These are phyloP conservation scores for Cercospora sojina DNA, from an alignment of 2,329 filamentous ascomycete genomes.

Conservation along the genomic window DNA sequence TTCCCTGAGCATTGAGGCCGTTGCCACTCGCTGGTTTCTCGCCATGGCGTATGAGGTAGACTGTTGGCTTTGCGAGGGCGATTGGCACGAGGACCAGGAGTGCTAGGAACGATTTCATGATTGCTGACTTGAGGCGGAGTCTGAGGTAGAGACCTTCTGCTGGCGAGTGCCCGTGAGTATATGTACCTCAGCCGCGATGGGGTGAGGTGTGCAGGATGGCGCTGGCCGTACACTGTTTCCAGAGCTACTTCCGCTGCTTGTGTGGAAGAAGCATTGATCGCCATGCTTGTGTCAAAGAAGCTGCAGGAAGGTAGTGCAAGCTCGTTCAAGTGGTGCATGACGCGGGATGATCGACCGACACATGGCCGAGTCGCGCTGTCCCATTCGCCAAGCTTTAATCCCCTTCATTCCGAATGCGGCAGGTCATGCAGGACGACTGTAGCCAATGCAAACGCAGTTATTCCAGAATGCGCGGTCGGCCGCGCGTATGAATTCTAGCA, in stretches of 20 bases:
- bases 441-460: not conserved
- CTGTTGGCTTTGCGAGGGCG: constrained; percentile 45
- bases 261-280: constrained; percentile 18
- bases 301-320: constrained; percentile 5
- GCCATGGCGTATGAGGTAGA: constrained; percentile 64
- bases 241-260: not conserved
- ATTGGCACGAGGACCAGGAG: constrained; percentile 21
- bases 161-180: not conserved
- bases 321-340: constrained; percentile 11
- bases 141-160: not conserved
- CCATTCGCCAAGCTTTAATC: constrained; percentile 17
- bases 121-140: not conserved
- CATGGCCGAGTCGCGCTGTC: constrained; percentile 4
- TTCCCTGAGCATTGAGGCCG: constrained; percentile 54
- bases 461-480: not conserved
- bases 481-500: not conserved
- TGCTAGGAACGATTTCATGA: constrained; percentile 25
- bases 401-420: constrained; percentile 3
- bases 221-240: not conserved
- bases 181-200: not conserved
- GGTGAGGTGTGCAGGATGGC: not conserved
- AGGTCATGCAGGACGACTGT: not conserved
- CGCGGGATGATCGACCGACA: constrained; percentile 22
- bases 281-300: constrained; percentile 7
- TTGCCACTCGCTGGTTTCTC: constrained; percentile 57